Percentiles rank a stretch among this genome's conserved stretches.
Evolutionary conservation across 1,139 yeast genomes (phyloP).

Genomic region (Blastobotrys illinoisensis): DNA sequence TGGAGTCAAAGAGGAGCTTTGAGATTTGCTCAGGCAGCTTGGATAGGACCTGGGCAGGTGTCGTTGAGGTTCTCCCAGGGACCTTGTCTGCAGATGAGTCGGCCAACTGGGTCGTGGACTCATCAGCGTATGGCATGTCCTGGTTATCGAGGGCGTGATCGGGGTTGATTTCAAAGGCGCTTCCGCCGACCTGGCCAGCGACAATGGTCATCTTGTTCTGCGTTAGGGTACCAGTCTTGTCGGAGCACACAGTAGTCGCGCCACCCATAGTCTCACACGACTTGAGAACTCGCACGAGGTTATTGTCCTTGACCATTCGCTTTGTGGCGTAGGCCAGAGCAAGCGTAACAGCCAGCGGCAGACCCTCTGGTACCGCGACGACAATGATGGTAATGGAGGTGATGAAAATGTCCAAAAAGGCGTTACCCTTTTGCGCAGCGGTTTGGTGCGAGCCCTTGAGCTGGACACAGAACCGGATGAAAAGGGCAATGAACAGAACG

Average conservation of each 20-base stretch:
- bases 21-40: conserved; percentile 32
- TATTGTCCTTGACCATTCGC: conserved; percentile 95
- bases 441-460: conserved; percentile 48
- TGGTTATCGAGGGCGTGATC: neutral
- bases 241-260: conserved; percentile 95
- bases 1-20: conserved; percentile 50
- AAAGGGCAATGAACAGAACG: conserved; percentile 68
- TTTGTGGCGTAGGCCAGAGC: conserved; percentile 98
- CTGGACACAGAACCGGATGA: conserved; percentile 68
- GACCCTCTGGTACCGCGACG: conserved; percentile 98
- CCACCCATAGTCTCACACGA: conserved; percentile 99
- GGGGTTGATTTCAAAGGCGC: conserved; percentile 33
- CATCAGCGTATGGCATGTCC: neutral
- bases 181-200: conserved; percentile 56
- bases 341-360: conserved; percentile 91
- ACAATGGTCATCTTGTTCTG: conserved; percentile 91
- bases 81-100: neutral
- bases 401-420: conserved; percentile 77
- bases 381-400: conserved; percentile 90
- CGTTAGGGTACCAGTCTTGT: conserved; percentile 94
- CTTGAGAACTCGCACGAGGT: conserved; percentile 85
- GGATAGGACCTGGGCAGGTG: conserved; percentile 36
- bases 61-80: neutral
- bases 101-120: neutral
- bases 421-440: conserved; percentile 75